Conservation (phyloP, 1,139 yeast species). For the Pichia sp. region DNA sequence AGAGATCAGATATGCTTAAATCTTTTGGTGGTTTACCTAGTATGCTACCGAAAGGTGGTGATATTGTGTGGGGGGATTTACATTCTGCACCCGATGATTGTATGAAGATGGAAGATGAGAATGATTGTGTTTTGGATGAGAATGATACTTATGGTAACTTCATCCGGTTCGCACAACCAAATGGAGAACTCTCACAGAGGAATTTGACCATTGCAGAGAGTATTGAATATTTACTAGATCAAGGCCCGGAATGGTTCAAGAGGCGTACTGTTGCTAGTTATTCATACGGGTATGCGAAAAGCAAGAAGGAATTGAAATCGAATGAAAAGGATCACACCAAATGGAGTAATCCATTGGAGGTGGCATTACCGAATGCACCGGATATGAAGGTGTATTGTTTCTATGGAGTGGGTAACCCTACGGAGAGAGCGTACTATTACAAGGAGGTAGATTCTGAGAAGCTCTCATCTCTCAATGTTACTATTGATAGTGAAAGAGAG, state of each 20-base stretch:
- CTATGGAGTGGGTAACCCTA: conserved; percentile 93
- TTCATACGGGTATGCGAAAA: conserved; percentile 68
- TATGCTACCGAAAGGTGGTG: conserved; percentile 96
- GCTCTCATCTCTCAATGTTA: conserved; percentile 47
- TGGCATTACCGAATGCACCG: conserved; percentile 86
- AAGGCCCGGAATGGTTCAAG: conserved; percentile 71
- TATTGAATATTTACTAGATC: conserved; percentile 55
- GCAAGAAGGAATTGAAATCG: conserved; percentile 46
- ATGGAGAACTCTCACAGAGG: conserved; percentile 35
- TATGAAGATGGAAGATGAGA: conserved; percentile 11
- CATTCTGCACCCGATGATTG: conserved; percentile 56
- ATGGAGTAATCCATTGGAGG: conserved; percentile 94
- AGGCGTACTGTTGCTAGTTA: conserved; percentile 61
- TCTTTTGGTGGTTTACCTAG: conserved; percentile 92
- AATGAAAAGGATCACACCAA: conserved; percentile 68
- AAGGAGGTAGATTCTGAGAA: conserved; percentile 49
- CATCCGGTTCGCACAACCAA: conserved; percentile 49
- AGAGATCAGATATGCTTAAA: conserved; percentile 76
- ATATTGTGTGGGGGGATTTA: conserved; percentile 74
- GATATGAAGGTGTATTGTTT: conserved; percentile 83
- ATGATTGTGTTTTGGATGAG: conserved; percentile 20
- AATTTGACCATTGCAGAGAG: conserved; percentile 63
- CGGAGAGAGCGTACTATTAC: conserved; percentile 88
- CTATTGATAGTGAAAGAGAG: conserved; percentile 49
- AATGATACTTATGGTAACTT: conserved; percentile 66